These are phyloP conservation scores for Termitomyces sp. DNA, from an alignment of 768 basidiomycete species.

Conservation along the genomic window DNA sequence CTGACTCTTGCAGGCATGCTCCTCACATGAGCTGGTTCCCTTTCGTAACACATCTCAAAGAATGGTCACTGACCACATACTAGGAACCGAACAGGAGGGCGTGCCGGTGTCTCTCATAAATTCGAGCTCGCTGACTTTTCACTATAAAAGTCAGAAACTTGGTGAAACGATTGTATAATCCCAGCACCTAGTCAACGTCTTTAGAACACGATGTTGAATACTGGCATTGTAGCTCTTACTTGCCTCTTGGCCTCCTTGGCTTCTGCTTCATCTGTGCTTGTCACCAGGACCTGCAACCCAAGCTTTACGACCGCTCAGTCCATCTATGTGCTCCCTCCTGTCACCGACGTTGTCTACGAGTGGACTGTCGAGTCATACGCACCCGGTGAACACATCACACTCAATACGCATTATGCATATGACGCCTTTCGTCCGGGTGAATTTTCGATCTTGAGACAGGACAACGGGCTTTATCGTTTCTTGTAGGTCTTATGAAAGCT, in stretches of 20 bases:
- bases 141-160: background rate
- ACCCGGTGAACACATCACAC: slow-evolving; percentile 5
- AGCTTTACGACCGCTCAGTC: slow-evolving; percentile 7
- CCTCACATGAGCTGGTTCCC: background rate
- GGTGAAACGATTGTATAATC: background rate
- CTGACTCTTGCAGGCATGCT: background rate
- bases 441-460: slow-evolving; percentile 11
- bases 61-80: background rate
- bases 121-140: background rate
- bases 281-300: background rate
- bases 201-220: slow-evolving; percentile 1
- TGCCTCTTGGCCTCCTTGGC: slow-evolving; percentile 9
- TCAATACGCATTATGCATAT: background rate
- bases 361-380: slow-evolving; percentile 8
- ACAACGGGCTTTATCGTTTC: slow-evolving; percentile 8
- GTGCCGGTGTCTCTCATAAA: background rate
- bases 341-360: slow-evolving; percentile 8
- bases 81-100: background rate
- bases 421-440: slow-evolving; percentile 2
- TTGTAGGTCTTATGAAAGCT: slow-evolving; percentile 1
- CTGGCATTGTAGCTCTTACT: background rate
- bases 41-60: background rate
- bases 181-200: background rate
- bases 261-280: slow-evolving; percentile 13
- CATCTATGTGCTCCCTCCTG: slow-evolving; percentile 9